Percentiles rank a stretch among this genome's conserved stretches.
phyloP scores from a whole-genome alignment of 2,329 filamentous ascomycete genomes.

The Allantophomopsis cytisporea region DNA sequence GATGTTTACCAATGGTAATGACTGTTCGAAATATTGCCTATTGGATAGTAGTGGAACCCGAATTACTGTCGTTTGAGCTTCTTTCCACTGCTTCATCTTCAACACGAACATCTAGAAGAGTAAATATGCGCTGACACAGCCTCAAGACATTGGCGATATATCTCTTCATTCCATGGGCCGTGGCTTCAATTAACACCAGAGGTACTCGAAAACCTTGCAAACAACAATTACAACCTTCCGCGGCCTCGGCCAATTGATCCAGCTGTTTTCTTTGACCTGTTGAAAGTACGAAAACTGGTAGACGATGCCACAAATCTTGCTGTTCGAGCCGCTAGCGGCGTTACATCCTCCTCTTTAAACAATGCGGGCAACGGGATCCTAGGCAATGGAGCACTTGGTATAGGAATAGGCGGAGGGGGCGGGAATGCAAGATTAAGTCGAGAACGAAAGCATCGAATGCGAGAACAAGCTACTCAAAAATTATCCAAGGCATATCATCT shows the following conservation, averaged over 20 bases:
- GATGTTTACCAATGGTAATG: no score
- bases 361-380: slow-evolving; percentile 36
- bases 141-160: slow-evolving; percentile 68
- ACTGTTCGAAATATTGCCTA: no score
- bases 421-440: slow-evolving; percentile 56
- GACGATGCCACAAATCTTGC: slow-evolving; percentile 70
- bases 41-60: no score
- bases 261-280: slow-evolving; percentile 68
- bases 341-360: slow-evolving; percentile 50
- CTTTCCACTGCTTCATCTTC: no score
- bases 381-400: slow-evolving; percentile 31
- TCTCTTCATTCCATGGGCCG: slow-evolving; percentile 70
- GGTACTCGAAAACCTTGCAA: slow-evolving; percentile 64
- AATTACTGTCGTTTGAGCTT: no score
- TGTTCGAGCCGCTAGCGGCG: slow-evolving; percentile 63
- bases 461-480: slow-evolving; percentile 68
- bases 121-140: neutral
- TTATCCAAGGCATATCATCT: slow-evolving; percentile 65
- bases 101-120: no score
- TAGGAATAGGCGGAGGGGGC: slow-evolving; percentile 40
- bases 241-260: slow-evolving; percentile 67
- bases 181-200: slow-evolving; percentile 73
- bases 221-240: slow-evolving; percentile 67
- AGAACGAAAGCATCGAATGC: slow-evolving; percentile 66
- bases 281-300: slow-evolving; percentile 68